A percentile compares a stretch with the other conserved stretches of the same genome.
These are phyloP conservation scores for Apiotrichum mycotoxinovorans DNA, from an alignment of 1,284 basidiomycete species.

Conservation along the genomic window DNA sequence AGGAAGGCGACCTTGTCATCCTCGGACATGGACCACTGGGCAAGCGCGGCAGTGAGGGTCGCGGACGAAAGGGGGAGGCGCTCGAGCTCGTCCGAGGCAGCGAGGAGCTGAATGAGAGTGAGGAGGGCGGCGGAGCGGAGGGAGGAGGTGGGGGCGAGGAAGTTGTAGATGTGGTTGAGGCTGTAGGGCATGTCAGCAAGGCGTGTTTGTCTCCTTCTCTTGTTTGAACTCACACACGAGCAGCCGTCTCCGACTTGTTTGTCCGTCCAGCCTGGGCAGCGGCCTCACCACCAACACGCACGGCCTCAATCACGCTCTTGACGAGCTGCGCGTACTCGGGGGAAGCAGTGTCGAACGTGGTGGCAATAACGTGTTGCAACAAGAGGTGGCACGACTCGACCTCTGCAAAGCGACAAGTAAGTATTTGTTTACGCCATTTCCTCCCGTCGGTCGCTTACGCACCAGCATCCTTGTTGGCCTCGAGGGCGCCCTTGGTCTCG, in stretches of 20 bases:
- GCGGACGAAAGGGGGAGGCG: constrained; percentile 62
- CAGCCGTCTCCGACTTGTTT: constrained; percentile 40
- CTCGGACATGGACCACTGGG: constrained; percentile 68
- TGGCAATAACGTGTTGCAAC: constrained; percentile 36
- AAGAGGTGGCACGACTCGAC: constrained; percentile 44
- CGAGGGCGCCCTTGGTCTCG: constrained; percentile 44
- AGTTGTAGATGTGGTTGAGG: constrained; percentile 83
- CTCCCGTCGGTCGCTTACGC: constrained; percentile 12
- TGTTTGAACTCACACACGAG: constrained; percentile 42
- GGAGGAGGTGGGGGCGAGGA: constrained; percentile 65
- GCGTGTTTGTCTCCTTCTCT: background rate
- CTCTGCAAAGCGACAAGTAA: constrained; percentile 25
- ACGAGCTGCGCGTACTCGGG: constrained; percentile 33
- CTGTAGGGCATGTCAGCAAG: constrained; percentile 51
- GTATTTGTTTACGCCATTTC: background rate
- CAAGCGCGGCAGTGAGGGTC: constrained; percentile 68
- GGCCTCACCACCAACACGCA: constrained; percentile 39
- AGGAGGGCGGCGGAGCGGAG: constrained; percentile 65
- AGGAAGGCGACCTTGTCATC: constrained; percentile 69
- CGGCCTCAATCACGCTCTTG: constrained; percentile 37
- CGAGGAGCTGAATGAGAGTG: constrained; percentile 60
- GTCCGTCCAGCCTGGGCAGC: constrained; percentile 29
- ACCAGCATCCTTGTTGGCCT: constrained; percentile 44
- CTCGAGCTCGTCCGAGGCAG: constrained; percentile 58
- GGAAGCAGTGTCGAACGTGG: constrained; percentile 30